phyloP scores from a whole-genome alignment of 2,329 filamentous ascomycete species.

The Aspergillus persii region DNA sequence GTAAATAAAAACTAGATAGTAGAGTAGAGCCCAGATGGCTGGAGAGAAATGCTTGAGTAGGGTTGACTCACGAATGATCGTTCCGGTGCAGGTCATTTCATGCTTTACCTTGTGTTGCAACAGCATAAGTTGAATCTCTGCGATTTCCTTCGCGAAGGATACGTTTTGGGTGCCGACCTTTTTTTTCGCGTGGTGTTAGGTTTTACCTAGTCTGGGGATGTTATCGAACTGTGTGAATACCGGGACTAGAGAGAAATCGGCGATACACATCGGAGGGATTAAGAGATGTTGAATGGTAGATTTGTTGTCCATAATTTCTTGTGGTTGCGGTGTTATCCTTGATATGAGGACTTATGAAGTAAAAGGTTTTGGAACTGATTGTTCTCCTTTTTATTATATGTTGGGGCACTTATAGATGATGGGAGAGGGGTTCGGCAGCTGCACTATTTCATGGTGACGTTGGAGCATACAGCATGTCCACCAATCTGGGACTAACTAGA shows the following conservation, averaged over 20 bases:
- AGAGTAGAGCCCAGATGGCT: no score
- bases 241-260: conserved; percentile 83
- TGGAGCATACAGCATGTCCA: neutral
- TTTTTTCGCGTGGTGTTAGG: neutral
- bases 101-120: conserved; percentile 73
- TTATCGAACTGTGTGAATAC: conserved; percentile 12
- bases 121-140: conserved; percentile 77
- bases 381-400: neutral
- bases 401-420: neutral
- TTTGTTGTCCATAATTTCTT: conserved; percentile 6
- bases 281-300: conserved; percentile 14
- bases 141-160: conserved; percentile 76
- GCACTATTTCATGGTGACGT: neutral
- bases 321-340: neutral
- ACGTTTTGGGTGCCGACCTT: conserved; percentile 68
- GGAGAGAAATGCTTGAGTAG: neutral
- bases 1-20: no score
- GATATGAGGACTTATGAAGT: neutral
- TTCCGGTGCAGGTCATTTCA: conserved; percentile 85
- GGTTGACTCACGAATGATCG: conserved; percentile 67
- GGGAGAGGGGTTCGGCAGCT: neutral
- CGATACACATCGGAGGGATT: conserved; percentile 71
- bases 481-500: neutral
- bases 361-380: neutral
- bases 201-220: neutral